Percentiles rank a stretch among this genome's conserved stretches.
phyloP scores from a whole-genome alignment of 768 basidiomycete species.

The Xerocomellus dryophilus region DNA sequence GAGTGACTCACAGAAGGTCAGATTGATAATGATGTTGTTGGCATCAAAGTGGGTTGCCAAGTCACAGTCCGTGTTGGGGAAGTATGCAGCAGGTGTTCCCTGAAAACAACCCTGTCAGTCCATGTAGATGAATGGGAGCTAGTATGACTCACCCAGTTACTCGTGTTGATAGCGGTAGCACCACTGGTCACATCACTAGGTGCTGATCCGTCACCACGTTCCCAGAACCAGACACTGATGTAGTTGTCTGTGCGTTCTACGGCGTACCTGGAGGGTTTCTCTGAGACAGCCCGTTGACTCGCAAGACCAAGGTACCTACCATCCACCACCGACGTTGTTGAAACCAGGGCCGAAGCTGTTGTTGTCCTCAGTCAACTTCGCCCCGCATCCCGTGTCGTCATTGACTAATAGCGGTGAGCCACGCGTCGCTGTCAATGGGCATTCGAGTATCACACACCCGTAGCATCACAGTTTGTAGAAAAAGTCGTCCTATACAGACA shows the following conservation, averaged over 20 bases:
- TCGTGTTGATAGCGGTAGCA: conserved; percentile 17
- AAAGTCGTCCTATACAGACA: conserved; percentile 15
- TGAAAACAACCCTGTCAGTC: not conserved
- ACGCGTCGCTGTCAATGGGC: not conserved
- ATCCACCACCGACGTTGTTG: conserved; percentile 39
- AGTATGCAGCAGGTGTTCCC: conserved; percentile 36
- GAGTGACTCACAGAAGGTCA: conserved; percentile 31
- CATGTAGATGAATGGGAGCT: not conserved
- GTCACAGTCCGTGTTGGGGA: conserved; percentile 40
- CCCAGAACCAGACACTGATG: conserved; percentile 44
- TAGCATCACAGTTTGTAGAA: conserved; percentile 23
- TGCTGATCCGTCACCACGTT: conserved; percentile 28
- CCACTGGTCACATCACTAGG: conserved; percentile 34
- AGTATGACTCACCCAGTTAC: conserved; percentile 20
- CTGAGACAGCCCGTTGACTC: not conserved
- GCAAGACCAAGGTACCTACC: conserved; percentile 21
- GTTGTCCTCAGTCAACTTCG: conserved; percentile 20
- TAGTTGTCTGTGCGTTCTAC: conserved; percentile 33
- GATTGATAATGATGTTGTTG: conserved; percentile 35
- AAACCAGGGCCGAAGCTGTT: conserved; percentile 31
- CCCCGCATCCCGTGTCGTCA: conserved; percentile 40
- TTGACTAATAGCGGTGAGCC: conserved; percentile 18
- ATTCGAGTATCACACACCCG: conserved; percentile 11
- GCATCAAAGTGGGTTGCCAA: conserved; percentile 35
- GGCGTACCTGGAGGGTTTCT: conserved; percentile 33